A percentile compares a stretch with the other conserved stretches of the same genome.
These are phyloP conservation scores for Colletotrichum melonis DNA, from an alignment of 2,329 filamentous ascomycete species.

Conservation along the genomic window DNA sequence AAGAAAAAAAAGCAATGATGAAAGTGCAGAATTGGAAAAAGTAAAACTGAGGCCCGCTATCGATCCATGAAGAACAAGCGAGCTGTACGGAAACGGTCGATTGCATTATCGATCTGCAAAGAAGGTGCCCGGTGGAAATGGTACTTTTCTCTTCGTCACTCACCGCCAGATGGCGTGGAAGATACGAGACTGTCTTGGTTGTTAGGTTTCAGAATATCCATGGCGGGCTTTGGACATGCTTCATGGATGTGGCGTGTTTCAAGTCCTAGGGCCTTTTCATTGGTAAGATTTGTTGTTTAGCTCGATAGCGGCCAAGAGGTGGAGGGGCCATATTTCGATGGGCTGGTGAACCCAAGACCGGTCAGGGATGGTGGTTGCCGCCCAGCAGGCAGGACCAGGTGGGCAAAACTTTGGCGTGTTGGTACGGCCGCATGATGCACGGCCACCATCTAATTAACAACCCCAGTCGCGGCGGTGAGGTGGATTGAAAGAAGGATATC, in stretches of 20 bases:
- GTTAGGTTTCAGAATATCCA: too few species aligned
- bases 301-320: neutral
- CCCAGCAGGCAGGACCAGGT: neutral
- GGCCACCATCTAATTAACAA: neutral
- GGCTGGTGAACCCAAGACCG: neutral
- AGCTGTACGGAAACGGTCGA: neutral
- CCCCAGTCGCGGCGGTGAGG: neutral
- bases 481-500: neutral
- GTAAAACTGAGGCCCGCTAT: neutral
- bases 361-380: neutral
- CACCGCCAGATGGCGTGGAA: neutral
- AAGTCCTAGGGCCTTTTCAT: neutral
- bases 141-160: neutral
- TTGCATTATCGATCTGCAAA: neutral
- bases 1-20: neutral
- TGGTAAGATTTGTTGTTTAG: neutral
- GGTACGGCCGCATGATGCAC: neutral
- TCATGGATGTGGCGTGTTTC: neutral
- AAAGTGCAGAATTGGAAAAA: neutral
- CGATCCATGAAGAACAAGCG: neutral
- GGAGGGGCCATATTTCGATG: neutral
- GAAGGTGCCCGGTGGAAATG: neutral
- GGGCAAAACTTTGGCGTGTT: neutral
- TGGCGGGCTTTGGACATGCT: neutral
- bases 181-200: neutral